These are phyloP conservation scores for Aureobasidium mangrovei DNA, from an alignment of 2,329 filamentous ascomycete species.

Conservation along the genomic window DNA sequence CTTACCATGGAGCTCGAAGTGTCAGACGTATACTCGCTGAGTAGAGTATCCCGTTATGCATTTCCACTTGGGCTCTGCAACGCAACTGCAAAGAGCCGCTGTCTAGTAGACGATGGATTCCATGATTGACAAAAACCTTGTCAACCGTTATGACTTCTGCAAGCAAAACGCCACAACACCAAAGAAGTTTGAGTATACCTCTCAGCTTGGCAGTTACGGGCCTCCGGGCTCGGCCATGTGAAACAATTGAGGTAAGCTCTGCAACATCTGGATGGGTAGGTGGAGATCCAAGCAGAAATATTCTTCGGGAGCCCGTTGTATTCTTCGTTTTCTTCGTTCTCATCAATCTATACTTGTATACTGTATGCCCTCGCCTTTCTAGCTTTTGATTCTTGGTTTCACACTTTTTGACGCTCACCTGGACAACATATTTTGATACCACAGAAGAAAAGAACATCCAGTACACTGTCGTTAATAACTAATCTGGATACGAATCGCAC, in stretches of 20 bases:
- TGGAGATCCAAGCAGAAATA: constrained; percentile 2
- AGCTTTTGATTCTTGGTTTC: background rate
- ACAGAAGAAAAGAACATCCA: no score
- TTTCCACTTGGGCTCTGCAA: background rate
- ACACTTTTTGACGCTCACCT: background rate
- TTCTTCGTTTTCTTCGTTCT: constrained; percentile 2
- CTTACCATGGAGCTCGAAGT: background rate
- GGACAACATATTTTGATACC: no score
- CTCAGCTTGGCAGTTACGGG: background rate
- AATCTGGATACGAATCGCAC: no score
- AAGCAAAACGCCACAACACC: background rate
- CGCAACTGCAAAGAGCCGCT: no score
- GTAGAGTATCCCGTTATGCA: background rate
- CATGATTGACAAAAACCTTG: background rate
- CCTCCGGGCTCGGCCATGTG: background rate
- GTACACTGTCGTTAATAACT: no score
- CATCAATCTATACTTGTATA: constrained; percentile 4
- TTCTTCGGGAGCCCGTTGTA: background rate
- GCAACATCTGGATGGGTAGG: background rate
- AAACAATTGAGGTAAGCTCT: constrained; percentile 6
- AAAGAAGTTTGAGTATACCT: background rate
- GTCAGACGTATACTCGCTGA: background rate
- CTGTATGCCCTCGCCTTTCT: background rate
- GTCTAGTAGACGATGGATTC: background rate
- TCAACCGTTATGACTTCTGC: background rate